These are phyloP conservation scores for Trichoderma reesei DNA, from an alignment of 495 filamentous ascomycete genomes.

Conservation along the genomic window DNA sequence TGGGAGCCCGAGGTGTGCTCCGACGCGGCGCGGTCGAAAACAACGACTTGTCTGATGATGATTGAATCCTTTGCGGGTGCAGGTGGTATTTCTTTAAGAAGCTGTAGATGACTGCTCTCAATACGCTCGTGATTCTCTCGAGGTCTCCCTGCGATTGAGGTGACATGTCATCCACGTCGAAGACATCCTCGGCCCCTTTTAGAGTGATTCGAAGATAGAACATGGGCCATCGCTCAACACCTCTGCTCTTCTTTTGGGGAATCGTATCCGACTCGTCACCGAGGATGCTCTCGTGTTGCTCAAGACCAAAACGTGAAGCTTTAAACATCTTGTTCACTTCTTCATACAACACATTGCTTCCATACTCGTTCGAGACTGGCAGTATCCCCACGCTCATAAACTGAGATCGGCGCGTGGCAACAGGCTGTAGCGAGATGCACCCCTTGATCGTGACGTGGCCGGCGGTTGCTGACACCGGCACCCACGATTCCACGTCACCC, in stretches of 20 bases:
- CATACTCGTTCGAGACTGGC: conserved; percentile 43
- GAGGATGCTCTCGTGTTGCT: conserved; percentile 22
- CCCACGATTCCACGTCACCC: conserved; percentile 47
- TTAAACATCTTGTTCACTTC: conserved; percentile 72
- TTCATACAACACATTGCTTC: conserved; percentile 60
- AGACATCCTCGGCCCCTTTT: conserved; percentile 22
- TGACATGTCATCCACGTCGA: conserved; percentile 20
- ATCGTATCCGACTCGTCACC: conserved; percentile 20
- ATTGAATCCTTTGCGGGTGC: conserved; percentile 33
- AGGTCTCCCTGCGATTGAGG: conserved; percentile 25
- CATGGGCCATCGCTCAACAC: conserved; percentile 80
- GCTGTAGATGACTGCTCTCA: conserved; percentile 52
- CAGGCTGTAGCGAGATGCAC: conserved; percentile 59
- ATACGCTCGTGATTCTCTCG: conserved; percentile 43
- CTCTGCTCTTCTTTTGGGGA: conserved; percentile 52
- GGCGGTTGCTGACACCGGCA: conserved; percentile 55
- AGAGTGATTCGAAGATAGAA: conserved; percentile 66
- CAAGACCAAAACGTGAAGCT: conserved; percentile 68
- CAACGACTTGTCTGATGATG: conserved; percentile 9
- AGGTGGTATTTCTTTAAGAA: conserved; percentile 62
- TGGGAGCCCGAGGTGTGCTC: background rate
- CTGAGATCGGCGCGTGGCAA: conserved; percentile 61
- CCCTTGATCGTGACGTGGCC: conserved; percentile 50
- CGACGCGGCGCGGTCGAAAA: background rate
- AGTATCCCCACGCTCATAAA: conserved; percentile 68